Base-by-base conservation (phyloP, 2,329 filamentous ascomycete genomes). In the Monosporascus sp. region DNA sequence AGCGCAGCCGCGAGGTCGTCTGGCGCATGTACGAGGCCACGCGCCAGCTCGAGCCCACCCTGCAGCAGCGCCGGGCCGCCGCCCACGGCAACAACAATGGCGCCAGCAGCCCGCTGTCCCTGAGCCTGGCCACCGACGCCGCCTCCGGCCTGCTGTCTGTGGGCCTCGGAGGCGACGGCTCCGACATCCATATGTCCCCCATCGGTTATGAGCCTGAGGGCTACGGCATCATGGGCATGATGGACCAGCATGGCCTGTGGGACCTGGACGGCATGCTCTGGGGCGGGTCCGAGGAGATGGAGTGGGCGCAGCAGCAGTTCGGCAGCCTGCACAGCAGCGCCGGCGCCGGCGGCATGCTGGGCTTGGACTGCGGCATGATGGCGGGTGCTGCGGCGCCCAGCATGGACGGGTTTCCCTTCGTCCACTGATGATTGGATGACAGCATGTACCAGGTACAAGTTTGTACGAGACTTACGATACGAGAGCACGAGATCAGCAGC, bases 21-120 rank as follows among this genome's bases (percentile, higher is more conserved):
- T 78, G 75, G 60, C 77, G 81, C 59, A 83, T 87, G 70, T 84
- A 85, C 63, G 83, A 86, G 60, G 82, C 82, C 14, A 73, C 72
- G 50, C 66, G 72, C 31, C 68, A 74, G 59, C 69, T 71, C 25
- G 71, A 71, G 60, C 67, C 69, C 38, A 69, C 50, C 25, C 50
- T 63, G 37, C 63, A 46, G 43, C 43, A 46, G 61, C 67, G 62
- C 59, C 64, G 67, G 62, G 61, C 57, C 61, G 67, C 57, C 58
- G 62, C 53, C 49, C 61, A 57, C 58, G 66, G 18, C 57, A 64
- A 39, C 58, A 61, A 49, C 52, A 57, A 55, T 49, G 47, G 51
- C 50, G 48, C 57, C 51, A 60, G 57, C 46, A 66, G 62, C 51
- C 66, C 65, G 43, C 63, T 65, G 56, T 27, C 58, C 18, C 56